These are phyloP conservation scores for Cyanophora paradoxa DNA, from an alignment of 78 protist species.

Conservation along the genomic window DNA sequence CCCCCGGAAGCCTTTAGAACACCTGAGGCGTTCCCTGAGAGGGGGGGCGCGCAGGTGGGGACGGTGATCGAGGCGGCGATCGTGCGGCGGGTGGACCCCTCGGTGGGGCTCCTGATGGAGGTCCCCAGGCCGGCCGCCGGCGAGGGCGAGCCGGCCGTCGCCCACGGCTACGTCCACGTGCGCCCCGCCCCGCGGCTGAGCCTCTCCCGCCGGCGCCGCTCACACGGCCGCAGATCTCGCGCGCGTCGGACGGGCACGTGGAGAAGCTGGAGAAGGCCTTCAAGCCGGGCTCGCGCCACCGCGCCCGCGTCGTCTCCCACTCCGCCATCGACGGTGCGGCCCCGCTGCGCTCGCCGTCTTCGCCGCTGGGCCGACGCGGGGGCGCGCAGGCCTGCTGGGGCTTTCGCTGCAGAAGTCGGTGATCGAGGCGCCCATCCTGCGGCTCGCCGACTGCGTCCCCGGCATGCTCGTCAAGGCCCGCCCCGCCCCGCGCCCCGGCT, in stretches of 20 bases:
- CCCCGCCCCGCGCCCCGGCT: no score
- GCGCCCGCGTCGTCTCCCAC: neutral
- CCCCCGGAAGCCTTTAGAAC: neutral
- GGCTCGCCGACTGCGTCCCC: neutral
- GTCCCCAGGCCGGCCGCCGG: no score
- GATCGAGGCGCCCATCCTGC: neutral
- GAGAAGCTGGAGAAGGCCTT: neutral
- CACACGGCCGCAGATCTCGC: neutral
- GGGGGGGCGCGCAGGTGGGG: neutral
- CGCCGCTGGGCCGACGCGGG: no score
- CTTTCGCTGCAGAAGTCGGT: slow-evolving; percentile 6
- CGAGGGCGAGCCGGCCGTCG: no score
- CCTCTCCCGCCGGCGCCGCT: neutral
- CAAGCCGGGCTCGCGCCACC: neutral
- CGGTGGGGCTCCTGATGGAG: neutral
- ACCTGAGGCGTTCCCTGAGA: neutral
- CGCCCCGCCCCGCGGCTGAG: no score
- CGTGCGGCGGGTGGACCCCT: slow-evolving; percentile 1
- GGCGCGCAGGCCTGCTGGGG: neutral
- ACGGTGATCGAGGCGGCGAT: neutral
- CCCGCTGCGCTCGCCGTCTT: no score
- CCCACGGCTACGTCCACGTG: no score
- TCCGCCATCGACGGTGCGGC: neutral
- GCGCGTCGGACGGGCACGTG: neutral
- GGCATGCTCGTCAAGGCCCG: no score